Percentiles rank a stretch among this genome's conserved stretches.
Conservation (phyloP, 2,329 filamentous ascomycete species). For the Calonectria fujianensis region DNA sequence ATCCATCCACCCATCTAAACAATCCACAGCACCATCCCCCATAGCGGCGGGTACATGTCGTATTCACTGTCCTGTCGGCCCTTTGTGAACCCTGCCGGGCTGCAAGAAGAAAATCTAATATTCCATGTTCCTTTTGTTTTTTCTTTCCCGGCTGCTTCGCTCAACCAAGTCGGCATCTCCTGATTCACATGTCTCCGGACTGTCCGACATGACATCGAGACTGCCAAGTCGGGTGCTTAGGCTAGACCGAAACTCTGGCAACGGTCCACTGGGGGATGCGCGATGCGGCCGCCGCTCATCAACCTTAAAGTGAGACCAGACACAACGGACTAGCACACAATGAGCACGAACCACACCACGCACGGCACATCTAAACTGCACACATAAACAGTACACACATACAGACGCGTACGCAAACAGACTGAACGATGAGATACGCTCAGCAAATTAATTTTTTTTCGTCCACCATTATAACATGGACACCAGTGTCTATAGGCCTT, state of each 20-base stretch:
- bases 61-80: neutral
- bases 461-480: slow-evolving; percentile 51
- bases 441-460: slow-evolving; percentile 47
- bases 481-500: slow-evolving; percentile 48
- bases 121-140: neutral
- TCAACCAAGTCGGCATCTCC: neutral
- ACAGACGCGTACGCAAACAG: slow-evolving; percentile 17
- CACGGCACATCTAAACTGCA: neutral
- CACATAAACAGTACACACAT: too few species aligned
- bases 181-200: neutral
- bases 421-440: slow-evolving; percentile 24
- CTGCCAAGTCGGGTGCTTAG: neutral
- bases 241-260: neutral
- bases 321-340: neutral
- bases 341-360: neutral
- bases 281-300: neutral
- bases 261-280: neutral
- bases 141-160: neutral
- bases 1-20: too few species aligned
- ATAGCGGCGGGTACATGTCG: neutral
- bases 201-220: slow-evolving; percentile 3
- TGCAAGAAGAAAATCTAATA: neutral
- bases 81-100: neutral
- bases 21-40: too few species aligned
- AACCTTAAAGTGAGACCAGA: neutral